These are phyloP conservation scores for Neckera pumila DNA, from an alignment of 225 moss, liverwort and hornwort genomes.

Conservation along the genomic window DNA sequence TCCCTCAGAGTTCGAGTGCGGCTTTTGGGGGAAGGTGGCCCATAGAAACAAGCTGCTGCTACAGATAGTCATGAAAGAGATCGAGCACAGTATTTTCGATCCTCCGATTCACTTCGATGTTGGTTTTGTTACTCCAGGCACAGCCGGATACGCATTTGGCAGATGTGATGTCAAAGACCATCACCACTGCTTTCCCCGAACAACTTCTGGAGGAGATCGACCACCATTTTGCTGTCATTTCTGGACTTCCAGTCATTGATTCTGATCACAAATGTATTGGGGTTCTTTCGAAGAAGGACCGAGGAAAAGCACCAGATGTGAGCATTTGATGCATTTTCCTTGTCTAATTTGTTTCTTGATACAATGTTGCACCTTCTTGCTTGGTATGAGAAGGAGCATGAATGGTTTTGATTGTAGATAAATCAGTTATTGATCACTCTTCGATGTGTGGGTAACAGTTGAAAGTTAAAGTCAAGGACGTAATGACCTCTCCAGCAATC, in stretches of 20 bases:
- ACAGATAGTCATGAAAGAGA: background rate
- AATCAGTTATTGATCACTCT: background rate
- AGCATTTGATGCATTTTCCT: background rate
- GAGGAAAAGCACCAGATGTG: conserved; percentile 42
- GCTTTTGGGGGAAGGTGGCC: background rate
- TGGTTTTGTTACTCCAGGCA: conserved; percentile 46
- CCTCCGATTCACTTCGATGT: background rate
- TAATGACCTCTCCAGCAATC: conserved; percentile 51
- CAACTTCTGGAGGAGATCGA: conserved; percentile 60
- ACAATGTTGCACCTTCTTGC: background rate
- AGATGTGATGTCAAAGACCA: conserved; percentile 88
- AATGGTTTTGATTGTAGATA: background rate
- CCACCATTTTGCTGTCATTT: conserved; percentile 48
- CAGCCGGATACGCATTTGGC: conserved; percentile 82
- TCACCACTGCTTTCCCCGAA: conserved; percentile 58
- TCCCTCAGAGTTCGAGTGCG: background rate
- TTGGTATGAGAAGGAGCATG: background rate
- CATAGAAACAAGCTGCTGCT: background rate
- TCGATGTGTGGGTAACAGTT: conserved; percentile 12
- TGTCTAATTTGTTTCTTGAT: background rate
- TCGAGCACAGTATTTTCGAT: background rate
- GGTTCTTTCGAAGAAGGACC: conserved; percentile 83
- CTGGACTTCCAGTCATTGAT: conserved; percentile 84
- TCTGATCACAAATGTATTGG: conserved; percentile 60
- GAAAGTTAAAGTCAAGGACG: conserved; percentile 31